phyloP scores from a whole-genome alignment of 2,329 filamentous ascomycete species.

The Arthrobotrys entomopaga region DNA sequence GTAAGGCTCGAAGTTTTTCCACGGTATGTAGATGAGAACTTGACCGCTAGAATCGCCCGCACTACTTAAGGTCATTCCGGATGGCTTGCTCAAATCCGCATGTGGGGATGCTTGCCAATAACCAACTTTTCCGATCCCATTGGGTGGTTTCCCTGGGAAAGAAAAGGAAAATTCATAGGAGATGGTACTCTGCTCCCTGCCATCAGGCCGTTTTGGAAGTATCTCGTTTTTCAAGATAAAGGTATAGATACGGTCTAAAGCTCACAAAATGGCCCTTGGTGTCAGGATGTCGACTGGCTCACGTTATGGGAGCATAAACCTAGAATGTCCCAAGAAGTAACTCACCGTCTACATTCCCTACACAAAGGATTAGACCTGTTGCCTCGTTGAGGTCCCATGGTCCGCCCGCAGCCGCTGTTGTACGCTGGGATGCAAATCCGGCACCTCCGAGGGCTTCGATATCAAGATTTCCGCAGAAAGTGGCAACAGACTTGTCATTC shows the following conservation, averaged over 20 bases:
- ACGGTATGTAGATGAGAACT: conserved; percentile 69
- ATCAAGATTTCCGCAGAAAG: conserved; percentile 76
- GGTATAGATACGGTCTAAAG: conserved; percentile 68
- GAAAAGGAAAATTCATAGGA: conserved; percentile 79
- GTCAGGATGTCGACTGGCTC: no score
- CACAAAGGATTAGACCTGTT: conserved; percentile 64
- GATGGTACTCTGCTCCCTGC: conserved; percentile 76
- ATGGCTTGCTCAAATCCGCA: conserved; percentile 3
- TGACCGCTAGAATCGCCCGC: background rate
- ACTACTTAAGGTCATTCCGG: background rate
- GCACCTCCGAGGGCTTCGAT: conserved; percentile 79
- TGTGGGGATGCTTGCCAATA: background rate
- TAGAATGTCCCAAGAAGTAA: no score
- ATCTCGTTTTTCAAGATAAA: conserved; percentile 78
- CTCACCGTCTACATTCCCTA: conserved; percentile 56
- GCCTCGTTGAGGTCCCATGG: conserved; percentile 73
- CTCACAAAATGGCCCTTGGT: background rate
- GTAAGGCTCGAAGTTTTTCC: conserved; percentile 74
- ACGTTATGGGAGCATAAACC: no score
- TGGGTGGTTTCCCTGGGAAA: conserved; percentile 57
- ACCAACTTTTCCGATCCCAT: conserved; percentile 50
- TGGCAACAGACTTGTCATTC: conserved; percentile 62
- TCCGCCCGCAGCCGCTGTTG: conserved; percentile 67
- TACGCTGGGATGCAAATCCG: conserved; percentile 83
- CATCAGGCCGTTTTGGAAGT: conserved; percentile 64